Evolutionary conservation across 2,329 filamentous ascomycete species (phyloP), one percentile per base, ranked within the genome.

Genomic region (Talaromyces marneffei): DNA sequence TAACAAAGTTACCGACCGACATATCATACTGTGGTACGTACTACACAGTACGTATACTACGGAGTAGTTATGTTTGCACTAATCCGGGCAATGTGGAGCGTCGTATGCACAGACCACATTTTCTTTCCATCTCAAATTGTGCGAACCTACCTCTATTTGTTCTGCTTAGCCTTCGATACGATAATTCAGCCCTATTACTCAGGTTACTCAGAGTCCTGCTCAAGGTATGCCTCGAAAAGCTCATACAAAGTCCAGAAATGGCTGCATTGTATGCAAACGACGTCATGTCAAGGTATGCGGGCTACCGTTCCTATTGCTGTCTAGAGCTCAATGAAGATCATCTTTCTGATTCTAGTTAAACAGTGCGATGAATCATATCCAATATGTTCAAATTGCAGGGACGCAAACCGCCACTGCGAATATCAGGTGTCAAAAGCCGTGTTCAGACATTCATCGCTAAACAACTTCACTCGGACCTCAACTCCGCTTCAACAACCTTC

Each of bases 311-410:
- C 25, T 23, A 18, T 4, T 4, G 35, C 39, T 14, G 10, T n/a
- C 2, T 20, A 20, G n/a, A 20, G 39, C 12, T 10, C 39, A 42
- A 42, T 20, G 39, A 46, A 14, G 14, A 27, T 40, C 2, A 18
- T 37, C 23, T 37, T 20, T n/a, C 20, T 39, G 9, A 27, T 3
- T n/a, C 33, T 18, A 7, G 16, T 23, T 33, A 2, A 42, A 46
- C 16, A 59, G 57, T 59, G 57, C 44, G 57, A 59, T 35, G 57
- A 59, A 52, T 52, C n/a, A 39, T 35, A 39, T 8, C 57, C 57
- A 12, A 40, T 16, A 6, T 59, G 57, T 31, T 39, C 44, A 23
- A 59, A 59, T 25, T 59, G 57, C 25, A 25, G 20, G 7, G 37
- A 25, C n/a, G 35, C 52, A 20, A 37, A 55, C 27, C 33, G 52